These are phyloP conservation scores for Miscanthus lutarioriparius DNA, from an alignment of 176 grass and related monocot species.

Conservation along the genomic window DNA sequence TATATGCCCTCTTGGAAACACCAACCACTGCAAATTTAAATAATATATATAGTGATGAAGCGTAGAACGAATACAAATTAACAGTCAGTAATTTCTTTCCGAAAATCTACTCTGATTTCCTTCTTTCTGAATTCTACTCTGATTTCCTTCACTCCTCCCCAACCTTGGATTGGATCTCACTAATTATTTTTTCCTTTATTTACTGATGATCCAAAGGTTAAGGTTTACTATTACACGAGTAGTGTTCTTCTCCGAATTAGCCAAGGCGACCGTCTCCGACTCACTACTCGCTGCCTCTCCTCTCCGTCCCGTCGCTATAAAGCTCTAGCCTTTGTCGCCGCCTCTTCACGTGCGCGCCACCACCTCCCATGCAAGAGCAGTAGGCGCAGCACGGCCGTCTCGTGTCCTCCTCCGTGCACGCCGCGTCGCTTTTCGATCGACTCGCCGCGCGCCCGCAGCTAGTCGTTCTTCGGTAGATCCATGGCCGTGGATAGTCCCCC, in stretches of 20 bases:
- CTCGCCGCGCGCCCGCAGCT: not conserved
- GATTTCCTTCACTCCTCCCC: not conserved
- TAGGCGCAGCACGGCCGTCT: constrained; percentile 12
- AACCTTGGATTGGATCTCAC: not conserved
- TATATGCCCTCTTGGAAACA: not conserved
- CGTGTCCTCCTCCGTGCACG: not conserved
- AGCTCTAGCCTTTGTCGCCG: constrained; percentile 47
- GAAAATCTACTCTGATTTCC: not conserved
- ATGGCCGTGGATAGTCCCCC: constrained; percentile 49
- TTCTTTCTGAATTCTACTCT: not conserved
- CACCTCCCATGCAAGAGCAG: constrained; percentile 44
- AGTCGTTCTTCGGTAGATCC: constrained; percentile 12
- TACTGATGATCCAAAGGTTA: not conserved
- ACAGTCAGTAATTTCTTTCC: not conserved
- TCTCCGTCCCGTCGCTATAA: constrained; percentile 28
- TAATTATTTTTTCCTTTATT: not conserved
- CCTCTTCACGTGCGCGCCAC: constrained; percentile 49
- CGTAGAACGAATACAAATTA: not conserved
- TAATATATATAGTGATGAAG: not conserved
- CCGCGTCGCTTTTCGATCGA: not conserved
- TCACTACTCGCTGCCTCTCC: not conserved
- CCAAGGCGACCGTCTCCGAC: not conserved
- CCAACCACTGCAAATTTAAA: not conserved
- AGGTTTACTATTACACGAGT: too few species aligned
- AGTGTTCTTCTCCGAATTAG: not conserved